Percentiles rank a stretch among this genome's conserved stretches.
phyloP scores from a whole-genome alignment of 805 yeast species.

The Ogataea methanolica region DNA sequence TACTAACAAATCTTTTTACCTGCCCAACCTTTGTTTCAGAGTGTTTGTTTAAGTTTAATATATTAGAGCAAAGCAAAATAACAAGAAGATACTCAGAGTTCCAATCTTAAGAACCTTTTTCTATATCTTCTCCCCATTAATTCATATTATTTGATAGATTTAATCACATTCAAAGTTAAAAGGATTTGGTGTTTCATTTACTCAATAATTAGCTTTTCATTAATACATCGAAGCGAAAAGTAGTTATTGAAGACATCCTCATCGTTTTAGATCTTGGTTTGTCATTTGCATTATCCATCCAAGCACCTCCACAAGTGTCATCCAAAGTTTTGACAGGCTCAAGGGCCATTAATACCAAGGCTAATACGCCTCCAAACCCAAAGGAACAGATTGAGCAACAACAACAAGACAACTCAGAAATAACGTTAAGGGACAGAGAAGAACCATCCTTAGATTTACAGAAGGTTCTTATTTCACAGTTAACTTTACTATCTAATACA shows the following conservation, averaged over 20 bases:
- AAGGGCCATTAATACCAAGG: constrained; percentile 21
- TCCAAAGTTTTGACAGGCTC: constrained; percentile 19
- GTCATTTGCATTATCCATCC: neutral
- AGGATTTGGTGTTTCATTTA: no score
- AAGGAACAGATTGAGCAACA: neutral
- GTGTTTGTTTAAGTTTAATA: no score
- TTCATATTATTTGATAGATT: no score
- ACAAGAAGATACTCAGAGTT: no score
- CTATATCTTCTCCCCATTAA: no score
- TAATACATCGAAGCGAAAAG: neutral
- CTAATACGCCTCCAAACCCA: constrained; percentile 17
- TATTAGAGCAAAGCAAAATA: no score
- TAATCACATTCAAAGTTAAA: no score
- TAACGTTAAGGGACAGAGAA: neutral
- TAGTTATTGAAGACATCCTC: neutral
- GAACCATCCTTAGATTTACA: constrained; percentile 12
- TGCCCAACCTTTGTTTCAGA: no score
- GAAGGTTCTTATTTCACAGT: constrained; percentile 44
- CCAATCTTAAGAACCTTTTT: no score
- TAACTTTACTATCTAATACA: constrained; percentile 46
- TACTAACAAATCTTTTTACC: no score
- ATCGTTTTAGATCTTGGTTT: neutral
- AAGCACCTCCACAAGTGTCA: constrained; percentile 15
- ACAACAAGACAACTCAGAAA: constrained; percentile 1
- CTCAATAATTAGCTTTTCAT: no score